Evolutionary conservation across 2,329 filamentous ascomycete species (phyloP).

Genomic region (Xylaria sp.): DNA sequence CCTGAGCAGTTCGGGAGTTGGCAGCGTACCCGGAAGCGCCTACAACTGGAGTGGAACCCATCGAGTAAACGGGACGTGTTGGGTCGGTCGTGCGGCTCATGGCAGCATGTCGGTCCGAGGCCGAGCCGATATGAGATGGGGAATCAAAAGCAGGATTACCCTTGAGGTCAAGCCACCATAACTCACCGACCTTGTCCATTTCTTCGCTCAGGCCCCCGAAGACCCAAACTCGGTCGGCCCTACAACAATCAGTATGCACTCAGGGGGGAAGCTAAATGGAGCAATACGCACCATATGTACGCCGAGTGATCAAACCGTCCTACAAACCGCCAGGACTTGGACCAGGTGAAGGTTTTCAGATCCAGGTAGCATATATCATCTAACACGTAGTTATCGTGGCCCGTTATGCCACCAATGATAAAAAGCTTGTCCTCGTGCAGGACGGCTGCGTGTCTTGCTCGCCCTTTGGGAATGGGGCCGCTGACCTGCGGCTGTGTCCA

Average conservation of each 20-base stretch:
- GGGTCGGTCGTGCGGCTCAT: slow-evolving; percentile 43
- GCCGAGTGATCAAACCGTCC: slow-evolving; percentile 91
- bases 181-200: slow-evolving; percentile 93
- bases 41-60: slow-evolving; percentile 46
- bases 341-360: slow-evolving; percentile 97
- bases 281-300: slow-evolving; percentile 64
- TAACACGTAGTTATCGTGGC: slow-evolving; percentile 83
- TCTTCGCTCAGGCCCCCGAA: slow-evolving; percentile 92
- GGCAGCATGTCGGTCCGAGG: slow-evolving; percentile 43
- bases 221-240: slow-evolving; percentile 84
- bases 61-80: slow-evolving; percentile 48
- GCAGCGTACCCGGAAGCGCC: slow-evolving; percentile 61
- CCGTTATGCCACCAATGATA: slow-evolving; percentile 91
- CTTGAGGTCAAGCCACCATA: slow-evolving; percentile 96
- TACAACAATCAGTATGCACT: slow-evolving; percentile 21
- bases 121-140: slow-evolving; percentile 50
- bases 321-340: slow-evolving; percentile 90
- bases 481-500: slow-evolving; percentile 90
- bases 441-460: slow-evolving; percentile 88
- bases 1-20: slow-evolving; percentile 62
- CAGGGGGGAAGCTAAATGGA: neutral
- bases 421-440: slow-evolving; percentile 96
- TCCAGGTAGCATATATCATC: slow-evolving; percentile 97
- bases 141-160: slow-evolving; percentile 80
- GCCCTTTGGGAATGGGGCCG: slow-evolving; percentile 79